Evolutionary conservation across 2,329 filamentous ascomycete genomes (phyloP), one percentile per base, ranked within the genome.

Genomic region (Aspergillus brunneoviolaceus): DNA sequence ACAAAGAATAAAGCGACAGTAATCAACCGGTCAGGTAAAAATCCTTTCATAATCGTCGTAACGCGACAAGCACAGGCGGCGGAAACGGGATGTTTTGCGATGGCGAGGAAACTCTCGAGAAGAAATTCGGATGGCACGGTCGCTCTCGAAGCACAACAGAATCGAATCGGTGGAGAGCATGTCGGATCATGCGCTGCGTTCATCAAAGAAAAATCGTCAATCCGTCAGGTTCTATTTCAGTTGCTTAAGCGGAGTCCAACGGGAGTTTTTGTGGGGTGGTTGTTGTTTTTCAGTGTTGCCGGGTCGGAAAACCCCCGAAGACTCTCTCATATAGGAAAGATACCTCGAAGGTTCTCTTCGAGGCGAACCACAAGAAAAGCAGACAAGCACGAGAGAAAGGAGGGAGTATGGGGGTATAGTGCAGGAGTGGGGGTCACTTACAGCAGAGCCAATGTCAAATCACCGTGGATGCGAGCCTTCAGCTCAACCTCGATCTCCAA

Each of bases 401-500:
- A 21, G 42, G 14, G 12, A n/a, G 56, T 12, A 35, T 10, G 56
- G 58, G 25, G 16, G 14, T 45, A 45, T 55, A 54, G 50, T 49
- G 31, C 23, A 51, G 49, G 33, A 10, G 9, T 9, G 29, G 25
- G 50, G 11, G 27, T 6, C 11, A 87, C 86, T 81, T 83, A 91
- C 89, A 89, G 86, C 71, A 95, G 82, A 65, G 88, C 89, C 65
- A 95, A 76, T 42, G 90, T 92, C 65, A 96, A 78, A 78, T 96
- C 91, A 71, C 92, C 92, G 69, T 92, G 87, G 66, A 95, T 92
- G 75, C 88, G 88, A 25, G 91, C 91, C 81, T 94, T 95, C 63
- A 95, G 83, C 69, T 92, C 89, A 63, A 95, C 90, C 76, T 95
- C 91, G 56, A 95, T 84, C 67, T 95, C 91, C 57, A 95, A 80